Base-by-base conservation (phyloP, 2,329 filamentous ascomycete genomes). In the Calonectria naviculata region DNA sequence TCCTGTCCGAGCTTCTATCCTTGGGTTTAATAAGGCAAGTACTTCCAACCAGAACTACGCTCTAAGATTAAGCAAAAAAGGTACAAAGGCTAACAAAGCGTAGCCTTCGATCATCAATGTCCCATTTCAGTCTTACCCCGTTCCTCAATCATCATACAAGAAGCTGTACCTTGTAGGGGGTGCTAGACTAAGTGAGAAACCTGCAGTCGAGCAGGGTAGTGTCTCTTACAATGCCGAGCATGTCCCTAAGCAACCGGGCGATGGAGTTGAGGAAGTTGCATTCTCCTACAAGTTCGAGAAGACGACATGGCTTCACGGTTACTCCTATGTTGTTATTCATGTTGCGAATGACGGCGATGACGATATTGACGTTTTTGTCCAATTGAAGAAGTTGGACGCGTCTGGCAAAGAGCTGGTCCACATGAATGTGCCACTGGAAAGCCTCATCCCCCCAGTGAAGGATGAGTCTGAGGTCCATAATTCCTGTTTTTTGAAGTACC, bases 311-410 rank as follows among this genome's bases (percentile, higher is more conserved):
- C 31, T 64, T 4, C 61, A 36, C 2, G 61, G 61, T 12, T 64
- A 64, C 10, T 64, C 61, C 0, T 49, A 36, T 7, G 41, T 21
- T 1, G 61, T 64, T 31, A 3, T 64, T 3, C 21, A 64, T 13
- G 21, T 64, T 38, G 29, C 13, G 19, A 64, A 64, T 12, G 10
- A 56, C 5, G 31, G 36, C 17, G 17, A 65, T 10, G 47, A 56
- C 5, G 62, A 56, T 4, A 65, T 56, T 24, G 62, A 65, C 19
- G 62, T 65, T 6, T 65, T 65, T 44, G 47, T 65, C 15, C 62
- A 65, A 5, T 10, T 65, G 15, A 38, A 29, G 24, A 54, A 65
- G 24, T 36, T 38, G 9, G 46, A 54, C 12, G 31, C 46, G 15
- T 54, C 34, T 24, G 62, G 46, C 8, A 65, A 52, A 8, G 31